phyloP scores from a whole-genome alignment of 352 stramenopile genomes.

The Phytopythium delawarense region DNA sequence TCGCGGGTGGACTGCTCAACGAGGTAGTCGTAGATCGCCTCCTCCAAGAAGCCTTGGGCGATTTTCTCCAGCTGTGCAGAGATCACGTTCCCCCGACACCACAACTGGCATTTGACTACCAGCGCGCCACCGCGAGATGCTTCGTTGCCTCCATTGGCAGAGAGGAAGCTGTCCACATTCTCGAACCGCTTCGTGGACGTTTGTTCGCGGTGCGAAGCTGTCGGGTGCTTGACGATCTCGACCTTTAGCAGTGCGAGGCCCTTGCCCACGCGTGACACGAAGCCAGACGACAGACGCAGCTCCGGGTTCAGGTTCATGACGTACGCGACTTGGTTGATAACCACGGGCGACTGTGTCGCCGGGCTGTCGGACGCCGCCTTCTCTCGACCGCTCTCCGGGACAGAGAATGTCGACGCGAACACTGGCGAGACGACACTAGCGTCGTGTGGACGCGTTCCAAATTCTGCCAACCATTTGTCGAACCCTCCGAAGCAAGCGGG shows the following conservation, averaged over 20 bases:
- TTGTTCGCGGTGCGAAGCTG: neutral
- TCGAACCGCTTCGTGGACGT: neutral
- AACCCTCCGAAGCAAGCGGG: slow-evolving; percentile 29
- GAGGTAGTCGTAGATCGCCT: slow-evolving; percentile 77
- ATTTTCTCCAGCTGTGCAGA: slow-evolving; percentile 43
- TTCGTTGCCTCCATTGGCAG: neutral
- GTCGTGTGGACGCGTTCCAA: slow-evolving; percentile 14
- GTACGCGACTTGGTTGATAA: slow-evolving; percentile 50
- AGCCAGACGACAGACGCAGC: slow-evolving; percentile 66
- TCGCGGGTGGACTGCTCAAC: slow-evolving; percentile 58
- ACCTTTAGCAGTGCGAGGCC: slow-evolving; percentile 66
- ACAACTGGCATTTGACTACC: slow-evolving; percentile 59
- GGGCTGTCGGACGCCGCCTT: neutral
- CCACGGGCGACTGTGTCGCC: slow-evolving; percentile 10
- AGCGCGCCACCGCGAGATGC: slow-evolving; percentile 7
- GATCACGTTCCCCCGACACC: slow-evolving; percentile 68
- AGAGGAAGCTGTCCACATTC: neutral
- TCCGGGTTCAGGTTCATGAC: slow-evolving; percentile 84
- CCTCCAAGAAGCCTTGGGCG: slow-evolving; percentile 65
- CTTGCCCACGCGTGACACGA: slow-evolving; percentile 72
- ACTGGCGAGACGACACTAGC: slow-evolving; percentile 22
- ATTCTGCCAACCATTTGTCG: slow-evolving; percentile 11
- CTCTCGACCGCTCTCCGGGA: neutral
- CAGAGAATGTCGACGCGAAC: neutral
- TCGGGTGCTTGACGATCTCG: slow-evolving; percentile 34